phyloP scores from a whole-genome alignment of 352 stramenopile genomes.

The Globisporangium spinosum region DNA sequence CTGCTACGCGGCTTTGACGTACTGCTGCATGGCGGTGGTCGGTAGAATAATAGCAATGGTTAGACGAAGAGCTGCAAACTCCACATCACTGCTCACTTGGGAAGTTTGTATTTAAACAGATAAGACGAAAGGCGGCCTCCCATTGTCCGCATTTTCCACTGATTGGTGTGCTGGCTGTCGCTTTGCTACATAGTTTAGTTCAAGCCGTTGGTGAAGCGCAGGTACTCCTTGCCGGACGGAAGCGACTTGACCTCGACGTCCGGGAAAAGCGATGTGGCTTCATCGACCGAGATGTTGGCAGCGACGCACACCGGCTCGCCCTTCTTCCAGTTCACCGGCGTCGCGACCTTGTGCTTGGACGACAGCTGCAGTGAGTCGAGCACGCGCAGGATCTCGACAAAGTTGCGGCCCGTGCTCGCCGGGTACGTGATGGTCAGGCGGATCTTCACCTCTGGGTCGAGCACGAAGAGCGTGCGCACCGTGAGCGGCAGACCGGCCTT shows the following conservation, averaged over 20 bases:
- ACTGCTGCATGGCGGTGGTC: slow-evolving; percentile 28
- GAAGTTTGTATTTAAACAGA: slow-evolving; percentile 16
- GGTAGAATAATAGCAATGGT: not conserved
- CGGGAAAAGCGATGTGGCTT: slow-evolving; percentile 63
- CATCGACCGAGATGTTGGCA: slow-evolving; percentile 43
- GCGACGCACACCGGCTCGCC: slow-evolving; percentile 68
- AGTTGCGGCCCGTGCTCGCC: slow-evolving; percentile 90
- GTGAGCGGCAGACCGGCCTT: slow-evolving; percentile 77
- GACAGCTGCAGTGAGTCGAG: slow-evolving; percentile 86
- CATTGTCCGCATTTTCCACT: not conserved
- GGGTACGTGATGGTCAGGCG: slow-evolving; percentile 91
- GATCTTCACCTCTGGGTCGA: slow-evolving; percentile 88
- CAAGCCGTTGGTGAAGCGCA: slow-evolving; percentile 55
- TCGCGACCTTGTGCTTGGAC: slow-evolving; percentile 45
- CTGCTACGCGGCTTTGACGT: slow-evolving; percentile 54
- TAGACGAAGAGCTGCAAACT: not conserved
- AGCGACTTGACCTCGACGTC: slow-evolving; percentile 57
- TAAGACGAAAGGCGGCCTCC: not conserved
- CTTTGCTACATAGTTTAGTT: not conserved
- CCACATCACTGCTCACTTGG: not conserved
- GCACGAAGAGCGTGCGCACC: slow-evolving; percentile 90
- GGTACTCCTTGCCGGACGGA: slow-evolving; percentile 70
- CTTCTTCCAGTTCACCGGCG: slow-evolving; percentile 72
- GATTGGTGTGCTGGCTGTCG: not conserved
- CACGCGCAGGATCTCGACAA: slow-evolving; percentile 90